Conservation (phyloP, 345 rosid species). For the Aethionema arabicum region DNA sequence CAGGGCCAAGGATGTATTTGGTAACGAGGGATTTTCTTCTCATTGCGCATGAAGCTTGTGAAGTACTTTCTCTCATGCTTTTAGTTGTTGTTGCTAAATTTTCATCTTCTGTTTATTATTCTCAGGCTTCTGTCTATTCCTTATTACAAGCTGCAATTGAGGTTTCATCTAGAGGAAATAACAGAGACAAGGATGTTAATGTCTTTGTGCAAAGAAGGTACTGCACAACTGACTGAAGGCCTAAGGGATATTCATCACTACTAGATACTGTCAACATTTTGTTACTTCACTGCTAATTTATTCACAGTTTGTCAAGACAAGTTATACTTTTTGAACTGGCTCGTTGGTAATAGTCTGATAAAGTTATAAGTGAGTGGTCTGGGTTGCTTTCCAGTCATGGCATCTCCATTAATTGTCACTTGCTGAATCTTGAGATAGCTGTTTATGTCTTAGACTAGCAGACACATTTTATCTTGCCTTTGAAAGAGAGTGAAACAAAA, state of each 20-base stretch:
- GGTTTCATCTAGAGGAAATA: conserved; percentile 73
- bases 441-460: no score
- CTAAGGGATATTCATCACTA: conserved; percentile 19
- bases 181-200: conserved; percentile 67
- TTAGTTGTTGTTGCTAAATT: conserved; percentile 20
- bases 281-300: not conserved
- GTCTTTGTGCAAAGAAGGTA: conserved; percentile 88
- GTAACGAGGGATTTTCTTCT: conserved; percentile 6
- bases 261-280: conserved; percentile 21
- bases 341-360: no score
- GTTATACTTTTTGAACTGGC: not conserved
- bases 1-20: not conserved
- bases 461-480: not conserved
- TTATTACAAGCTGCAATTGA: conserved; percentile 88
- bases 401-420: no score
- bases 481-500: conserved; percentile 5
- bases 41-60: not conserved
- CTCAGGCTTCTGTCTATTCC: conserved; percentile 81
- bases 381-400: no score
- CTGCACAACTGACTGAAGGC: conserved; percentile 6
- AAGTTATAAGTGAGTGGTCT: no score
- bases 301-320: not conserved
- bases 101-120: conserved; percentile 39
- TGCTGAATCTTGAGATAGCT: no score
- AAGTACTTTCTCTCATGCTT: conserved; percentile 19